Evolutionary conservation across 169 alveolate species (phyloP), one percentile per base, ranked within the genome.

Genomic region (Plasmodium relictum): DNA sequence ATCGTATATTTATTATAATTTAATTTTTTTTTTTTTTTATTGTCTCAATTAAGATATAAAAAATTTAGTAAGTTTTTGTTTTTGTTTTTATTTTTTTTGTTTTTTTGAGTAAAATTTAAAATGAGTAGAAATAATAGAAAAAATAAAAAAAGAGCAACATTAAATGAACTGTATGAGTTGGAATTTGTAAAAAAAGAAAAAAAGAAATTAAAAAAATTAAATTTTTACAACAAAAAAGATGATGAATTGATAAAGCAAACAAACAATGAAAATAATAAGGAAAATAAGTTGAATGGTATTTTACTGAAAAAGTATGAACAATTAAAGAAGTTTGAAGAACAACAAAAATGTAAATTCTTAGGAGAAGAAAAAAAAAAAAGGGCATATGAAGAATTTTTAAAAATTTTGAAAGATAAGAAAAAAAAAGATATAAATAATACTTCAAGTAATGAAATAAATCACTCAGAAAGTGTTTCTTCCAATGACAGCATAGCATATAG

Each of bases 131-230:
- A 3, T 0, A 42, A 39, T 6, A 26, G 65, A 41, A 26, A 41
- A 50, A 63, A 45, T 37, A 42, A 74, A 31, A 74, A 22, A 52
- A 39, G 44, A 41, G 52, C 92, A n/a, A 42, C 88, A n/a, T 50
- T 71, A 18, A 85, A 88, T 74, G 85, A 83, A 41, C 50, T 92
- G 68, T 91, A 91, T 56, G 91, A 74, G 39, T 37, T 87, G 66
- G 88, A 76, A 56, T 88, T 87, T 83, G 93, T 92, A 37, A 70
- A 76, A 74, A 76, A 69, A 63, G 94, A 88, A 68, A 58, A 70
- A 68, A 42, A 92, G 37, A 58, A 87, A 66, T 45, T 88, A 18
- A 78, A 54, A 52, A 31, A 83, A 31, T 88, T 87, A 63, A 88
- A 62, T 58, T 54, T 45, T 68, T 12, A 9, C 16, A 69, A 12